Evolutionary conservation across 2,329 filamentous ascomycete species (phyloP).

Genomic region (Rachicladosporium sp.): DNA sequence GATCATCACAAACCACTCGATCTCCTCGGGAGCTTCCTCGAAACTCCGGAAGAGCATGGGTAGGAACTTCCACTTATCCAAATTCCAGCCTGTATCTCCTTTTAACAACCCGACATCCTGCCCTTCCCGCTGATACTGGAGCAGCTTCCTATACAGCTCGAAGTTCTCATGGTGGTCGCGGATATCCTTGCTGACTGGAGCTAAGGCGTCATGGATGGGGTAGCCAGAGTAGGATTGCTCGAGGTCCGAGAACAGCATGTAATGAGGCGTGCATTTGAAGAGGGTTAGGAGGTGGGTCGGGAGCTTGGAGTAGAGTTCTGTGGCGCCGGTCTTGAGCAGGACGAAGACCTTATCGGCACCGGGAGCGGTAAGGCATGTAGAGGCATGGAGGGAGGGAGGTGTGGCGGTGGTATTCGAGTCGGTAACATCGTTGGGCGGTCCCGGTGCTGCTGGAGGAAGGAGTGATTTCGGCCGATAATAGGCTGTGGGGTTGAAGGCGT

Average conservation of each 20-base stretch:
- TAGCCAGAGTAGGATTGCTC: slow-evolving; percentile 34
- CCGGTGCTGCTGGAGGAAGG: background rate
- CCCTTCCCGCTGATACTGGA: slow-evolving; percentile 19
- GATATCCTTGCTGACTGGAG: slow-evolving; percentile 15
- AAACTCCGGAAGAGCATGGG: slow-evolving; percentile 43
- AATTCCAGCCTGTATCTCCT: slow-evolving; percentile 34
- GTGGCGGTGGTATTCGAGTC: background rate
- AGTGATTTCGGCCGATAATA: background rate
- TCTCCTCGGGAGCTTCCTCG: slow-evolving; percentile 31
- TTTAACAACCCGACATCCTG: slow-evolving; percentile 20
- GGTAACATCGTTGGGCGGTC: too few species aligned
- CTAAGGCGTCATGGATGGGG: slow-evolving; percentile 22
- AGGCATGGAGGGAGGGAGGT: background rate
- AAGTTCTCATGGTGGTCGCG: slow-evolving; percentile 23
- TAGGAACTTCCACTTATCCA: slow-evolving; percentile 48
- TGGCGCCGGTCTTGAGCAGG: slow-evolving; percentile 47
- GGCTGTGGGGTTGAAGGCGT: slow-evolving; percentile 14
- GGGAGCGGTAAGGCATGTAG: slow-evolving; percentile 12
- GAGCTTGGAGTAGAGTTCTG: slow-evolving; percentile 44
- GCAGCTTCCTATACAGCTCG: slow-evolving; percentile 21
- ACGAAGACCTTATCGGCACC: slow-evolving; percentile 41
- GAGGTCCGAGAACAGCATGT: slow-evolving; percentile 41
- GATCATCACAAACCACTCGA: slow-evolving; percentile 45
- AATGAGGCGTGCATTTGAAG: slow-evolving; percentile 35
- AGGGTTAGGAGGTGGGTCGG: slow-evolving; percentile 44